Evolutionary conservation across 345 rosid genomes (phyloP).

Genomic region (Gossypium arboreum): DNA sequence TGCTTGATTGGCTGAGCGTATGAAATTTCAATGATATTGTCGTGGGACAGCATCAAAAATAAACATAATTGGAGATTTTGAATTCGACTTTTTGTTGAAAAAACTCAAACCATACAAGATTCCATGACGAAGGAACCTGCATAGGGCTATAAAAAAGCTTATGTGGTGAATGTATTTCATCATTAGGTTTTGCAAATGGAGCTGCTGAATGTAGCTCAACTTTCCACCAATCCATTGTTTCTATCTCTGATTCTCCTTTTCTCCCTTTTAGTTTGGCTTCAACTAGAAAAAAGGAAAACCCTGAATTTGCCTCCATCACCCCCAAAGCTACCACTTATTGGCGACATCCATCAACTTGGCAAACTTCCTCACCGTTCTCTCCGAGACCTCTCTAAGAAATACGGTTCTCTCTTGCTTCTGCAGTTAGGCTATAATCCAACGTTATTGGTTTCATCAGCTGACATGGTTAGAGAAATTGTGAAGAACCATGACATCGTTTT

Average conservation of each 20-base stretch:
- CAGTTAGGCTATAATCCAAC: neutral
- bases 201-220: neutral
- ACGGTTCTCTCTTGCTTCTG: neutral
- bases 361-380: neutral
- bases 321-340: neutral
- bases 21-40: too few relatives aligned
- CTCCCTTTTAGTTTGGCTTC: neutral
- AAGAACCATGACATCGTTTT: neutral
- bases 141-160: too few relatives aligned
- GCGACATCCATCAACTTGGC: neutral
- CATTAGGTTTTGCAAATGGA: neutral
- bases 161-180: neutral
- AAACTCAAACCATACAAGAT: too few relatives aligned
- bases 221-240: neutral
- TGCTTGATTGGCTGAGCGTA: too few relatives aligned
- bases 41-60: too few relatives aligned
- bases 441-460: neutral
- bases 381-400: neutral
- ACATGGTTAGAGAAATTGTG: neutral
- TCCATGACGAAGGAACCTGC: too few relatives aligned
- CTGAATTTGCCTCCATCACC: conserved; percentile 7
- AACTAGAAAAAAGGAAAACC: neutral
- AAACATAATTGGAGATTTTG: too few relatives aligned
- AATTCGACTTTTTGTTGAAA: too few relatives aligned
- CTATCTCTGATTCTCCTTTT: neutral